Conservation (phyloP, 2,329 filamentous ascomycete genomes). For the Calonectria pauciramosa region DNA sequence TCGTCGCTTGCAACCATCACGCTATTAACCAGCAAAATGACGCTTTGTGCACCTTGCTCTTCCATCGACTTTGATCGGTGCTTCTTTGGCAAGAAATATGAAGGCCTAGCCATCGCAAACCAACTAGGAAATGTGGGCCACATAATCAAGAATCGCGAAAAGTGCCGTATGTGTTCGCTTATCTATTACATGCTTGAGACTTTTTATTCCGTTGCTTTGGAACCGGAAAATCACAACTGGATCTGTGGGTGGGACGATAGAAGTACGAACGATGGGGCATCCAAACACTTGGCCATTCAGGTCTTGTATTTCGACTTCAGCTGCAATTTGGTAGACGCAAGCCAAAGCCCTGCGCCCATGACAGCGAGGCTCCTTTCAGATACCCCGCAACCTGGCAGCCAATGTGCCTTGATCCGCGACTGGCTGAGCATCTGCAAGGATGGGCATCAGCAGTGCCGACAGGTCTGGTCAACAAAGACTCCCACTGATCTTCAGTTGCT, state of each 20-base stretch:
- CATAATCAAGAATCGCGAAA: not conserved
- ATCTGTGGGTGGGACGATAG: not conserved
- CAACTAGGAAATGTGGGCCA: not conserved
- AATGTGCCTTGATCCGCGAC: not conserved
- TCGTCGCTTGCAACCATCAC: no score
- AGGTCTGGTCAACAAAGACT: not conserved
- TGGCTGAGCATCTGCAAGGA: not conserved
- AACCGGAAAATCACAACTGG: not conserved
- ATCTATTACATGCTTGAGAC: not conserved
- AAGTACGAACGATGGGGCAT: not conserved
- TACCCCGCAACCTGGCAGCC: not conserved
- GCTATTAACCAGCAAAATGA: no score
- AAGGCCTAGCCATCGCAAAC: no score
- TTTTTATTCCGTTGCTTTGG: not conserved
- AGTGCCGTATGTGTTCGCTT: not conserved
- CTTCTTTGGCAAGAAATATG: no score
- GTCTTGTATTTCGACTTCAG: not conserved
- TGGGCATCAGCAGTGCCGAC: not conserved
- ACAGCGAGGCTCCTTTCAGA: not conserved
- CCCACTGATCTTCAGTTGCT: not conserved
- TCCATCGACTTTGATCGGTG: no score
- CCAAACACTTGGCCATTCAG: not conserved
- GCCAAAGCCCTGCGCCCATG: not conserved
- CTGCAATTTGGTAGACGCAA: not conserved
- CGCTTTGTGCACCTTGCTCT: no score